These are phyloP conservation scores for Saccharomycopsis vini DNA, from an alignment of 805 yeast species.

Conservation along the genomic window DNA sequence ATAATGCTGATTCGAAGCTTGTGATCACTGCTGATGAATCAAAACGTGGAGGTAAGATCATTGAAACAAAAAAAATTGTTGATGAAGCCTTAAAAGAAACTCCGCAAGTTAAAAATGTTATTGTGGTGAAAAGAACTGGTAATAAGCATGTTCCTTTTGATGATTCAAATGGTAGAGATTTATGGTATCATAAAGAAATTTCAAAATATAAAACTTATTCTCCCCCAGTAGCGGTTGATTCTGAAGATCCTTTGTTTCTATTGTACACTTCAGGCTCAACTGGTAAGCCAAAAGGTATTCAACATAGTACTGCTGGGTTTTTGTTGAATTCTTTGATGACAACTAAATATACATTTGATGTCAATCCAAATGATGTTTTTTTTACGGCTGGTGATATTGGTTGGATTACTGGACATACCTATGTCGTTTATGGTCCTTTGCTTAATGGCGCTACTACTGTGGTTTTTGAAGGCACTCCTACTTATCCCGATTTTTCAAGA, in stretches of 20 bases:
- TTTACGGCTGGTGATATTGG: constrained; percentile 90
- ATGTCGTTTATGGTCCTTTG: constrained; percentile 76
- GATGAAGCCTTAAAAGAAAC: constrained; percentile 67
- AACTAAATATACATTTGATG: constrained; percentile 68
- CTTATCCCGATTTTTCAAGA: constrained; percentile 72
- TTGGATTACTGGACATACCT: constrained; percentile 87
- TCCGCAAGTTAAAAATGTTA: constrained; percentile 58
- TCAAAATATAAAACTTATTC: constrained; percentile 56
- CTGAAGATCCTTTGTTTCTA: constrained; percentile 79
- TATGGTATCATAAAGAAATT: constrained; percentile 69
- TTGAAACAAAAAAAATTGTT: constrained; percentile 72
- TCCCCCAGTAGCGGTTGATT: constrained; percentile 65
- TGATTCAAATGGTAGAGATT: constrained; percentile 41
- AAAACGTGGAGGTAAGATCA: constrained; percentile 73
- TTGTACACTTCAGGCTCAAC: constrained; percentile 83
- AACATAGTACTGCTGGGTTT: constrained; percentile 75
- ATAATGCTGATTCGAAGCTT: constrained; percentile 61
- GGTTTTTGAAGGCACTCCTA: constrained; percentile 82
- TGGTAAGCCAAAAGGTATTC: constrained; percentile 83
- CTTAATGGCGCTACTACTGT: constrained; percentile 68
- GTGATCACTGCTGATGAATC: constrained; percentile 79
- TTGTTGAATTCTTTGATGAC: constrained; percentile 65
- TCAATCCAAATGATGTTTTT: constrained; percentile 62
- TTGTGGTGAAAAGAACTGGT: constrained; percentile 70
- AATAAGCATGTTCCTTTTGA: constrained; percentile 40